A percentile compares a stretch with the other conserved stretches of the same genome.
phyloP scores from a whole-genome alignment of 495 filamentous ascomycete species.

The Penicillium cataractarum region DNA sequence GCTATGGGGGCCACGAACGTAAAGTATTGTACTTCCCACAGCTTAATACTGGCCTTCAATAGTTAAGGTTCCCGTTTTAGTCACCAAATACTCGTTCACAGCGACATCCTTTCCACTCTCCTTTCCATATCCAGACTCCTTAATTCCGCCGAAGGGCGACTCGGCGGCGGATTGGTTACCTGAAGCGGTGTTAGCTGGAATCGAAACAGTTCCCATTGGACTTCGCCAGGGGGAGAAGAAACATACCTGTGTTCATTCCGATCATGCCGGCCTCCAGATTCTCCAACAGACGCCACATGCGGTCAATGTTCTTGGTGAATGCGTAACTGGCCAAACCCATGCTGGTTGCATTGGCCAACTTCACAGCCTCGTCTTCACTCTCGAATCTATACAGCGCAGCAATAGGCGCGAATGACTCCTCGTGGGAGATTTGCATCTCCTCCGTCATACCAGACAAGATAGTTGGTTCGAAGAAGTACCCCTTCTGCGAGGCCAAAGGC shows the following conservation, averaged over 20 bases:
- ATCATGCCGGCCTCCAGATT: slow-evolving; percentile 80
- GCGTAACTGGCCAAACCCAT: slow-evolving; percentile 74
- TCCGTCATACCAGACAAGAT: slow-evolving; percentile 63
- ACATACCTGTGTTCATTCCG: slow-evolving; percentile 65
- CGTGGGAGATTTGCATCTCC: slow-evolving; percentile 66
- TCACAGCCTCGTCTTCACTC: slow-evolving; percentile 68
- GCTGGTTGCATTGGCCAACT: slow-evolving; percentile 64
- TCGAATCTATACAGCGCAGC: slow-evolving; percentile 70
- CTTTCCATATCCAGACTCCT: slow-evolving; percentile 77
- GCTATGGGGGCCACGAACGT: neutral
- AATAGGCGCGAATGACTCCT: slow-evolving; percentile 74
- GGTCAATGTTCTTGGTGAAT: slow-evolving; percentile 75
- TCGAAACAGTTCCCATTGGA: neutral
- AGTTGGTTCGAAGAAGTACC: slow-evolving; percentile 76
- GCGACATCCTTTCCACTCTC: slow-evolving; percentile 75
- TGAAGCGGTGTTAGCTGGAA: slow-evolving; percentile 15
- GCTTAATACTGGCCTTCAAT: slow-evolving; percentile 60
- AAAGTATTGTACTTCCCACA: neutral
- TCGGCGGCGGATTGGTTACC: slow-evolving; percentile 70
- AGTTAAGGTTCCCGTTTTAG: slow-evolving; percentile 71
- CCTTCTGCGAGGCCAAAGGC: slow-evolving; percentile 46
- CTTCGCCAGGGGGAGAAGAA: neutral
- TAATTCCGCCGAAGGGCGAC: slow-evolving; percentile 75
- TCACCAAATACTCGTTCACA: slow-evolving; percentile 69
- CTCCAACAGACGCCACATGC: slow-evolving; percentile 72